Evolutionary conservation across 2,329 filamentous ascomycete species (phyloP), one percentile per base, ranked within the genome.

Genomic region (Emmonsiellopsis sp.): DNA sequence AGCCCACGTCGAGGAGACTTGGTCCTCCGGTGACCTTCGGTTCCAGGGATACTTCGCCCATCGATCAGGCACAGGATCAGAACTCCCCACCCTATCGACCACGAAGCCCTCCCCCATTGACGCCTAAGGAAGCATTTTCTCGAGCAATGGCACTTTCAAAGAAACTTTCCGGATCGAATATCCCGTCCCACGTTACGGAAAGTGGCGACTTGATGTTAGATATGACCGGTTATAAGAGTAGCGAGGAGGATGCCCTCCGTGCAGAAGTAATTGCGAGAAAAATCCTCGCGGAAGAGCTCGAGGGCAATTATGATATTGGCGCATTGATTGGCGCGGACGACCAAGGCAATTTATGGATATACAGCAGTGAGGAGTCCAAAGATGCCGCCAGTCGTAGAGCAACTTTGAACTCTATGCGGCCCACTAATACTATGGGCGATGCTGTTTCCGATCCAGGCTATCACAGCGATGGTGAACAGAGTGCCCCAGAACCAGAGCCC

Each of bases 331-430:
- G 91, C 10, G 92, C 93, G 44, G 93, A 98, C 65, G 90, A 95
- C 65, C 84, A 93, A 55, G 93, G 93, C 6, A 98, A 98, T 63
- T 78, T 98, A n/a, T 97, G 93, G 92, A 97, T 98, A 60, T 98
- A 98, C 73, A 93, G 90, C 72, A 97, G 91, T 63, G 91, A 97
- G 69, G 91, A 95, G 65, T 90, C 93, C 26, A 97, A 96, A 66
- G 86, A 93, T 63, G 86, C 87, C 6, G 92, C 92, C 34, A 85
- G 85, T 74, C 84, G 86, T 38, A 77, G 78, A 62, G 76, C 78
- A 2, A 72, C 74, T 1, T 66, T 83, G 55, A 74, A 74, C 30
- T 72, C 75, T 3, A 71, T 84, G 58, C 74, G 77, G 49, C 71
- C 77, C 2, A 68, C 71, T 10, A 73, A 72, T n/a, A 75, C 83